phyloP scores from a whole-genome alignment of 495 filamentous ascomycete genomes.

The Podospora comata region DNA sequence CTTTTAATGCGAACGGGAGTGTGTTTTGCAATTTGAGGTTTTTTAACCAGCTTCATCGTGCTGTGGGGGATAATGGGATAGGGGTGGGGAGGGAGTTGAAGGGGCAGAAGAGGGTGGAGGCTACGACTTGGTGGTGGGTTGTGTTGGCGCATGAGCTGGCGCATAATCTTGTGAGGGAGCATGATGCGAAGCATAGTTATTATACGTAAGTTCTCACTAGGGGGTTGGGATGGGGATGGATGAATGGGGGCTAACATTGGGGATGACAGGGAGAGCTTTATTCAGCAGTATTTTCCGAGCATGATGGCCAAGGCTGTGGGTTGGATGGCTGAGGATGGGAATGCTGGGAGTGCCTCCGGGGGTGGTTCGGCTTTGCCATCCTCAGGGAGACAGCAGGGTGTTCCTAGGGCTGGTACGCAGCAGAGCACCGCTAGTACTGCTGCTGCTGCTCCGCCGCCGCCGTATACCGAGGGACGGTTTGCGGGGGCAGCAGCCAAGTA shows the following conservation, averaged over 20 bases:
- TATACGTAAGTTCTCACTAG: conserved; percentile 57
- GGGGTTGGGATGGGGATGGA: neutral
- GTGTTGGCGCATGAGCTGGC: conserved; percentile 89
- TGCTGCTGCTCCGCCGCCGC: conserved; percentile 12
- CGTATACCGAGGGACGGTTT: conserved; percentile 14
- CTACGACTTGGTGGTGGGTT: conserved; percentile 87
- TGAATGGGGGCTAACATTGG: conserved; percentile 1
- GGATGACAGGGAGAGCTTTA: conserved; percentile 44
- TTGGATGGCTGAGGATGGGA: conserved; percentile 15
- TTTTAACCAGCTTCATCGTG: conserved; percentile 73
- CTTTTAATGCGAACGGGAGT: conserved; percentile 77
- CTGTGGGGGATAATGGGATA: conserved; percentile 5
- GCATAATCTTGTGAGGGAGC: conserved; percentile 80
- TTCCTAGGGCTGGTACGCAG: neutral
- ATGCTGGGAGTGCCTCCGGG: neutral
- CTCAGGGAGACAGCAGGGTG: neutral
- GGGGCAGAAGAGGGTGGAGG: conserved; percentile 54
- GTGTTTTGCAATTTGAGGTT: conserved; percentile 93
- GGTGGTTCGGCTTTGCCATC: neutral
- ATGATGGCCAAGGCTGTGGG: conserved; percentile 44
- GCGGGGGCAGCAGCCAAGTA: neutral
- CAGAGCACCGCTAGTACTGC: neutral
- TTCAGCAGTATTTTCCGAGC: conserved; percentile 47
- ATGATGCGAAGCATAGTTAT: conserved; percentile 79
- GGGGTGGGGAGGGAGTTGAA: neutral